A percentile compares a stretch with the other conserved stretches of the same genome.
These are phyloP conservation scores for Trichosporon inkin DNA, from an alignment of 1,284 basidiomycete genomes.

Conservation along the genomic window DNA sequence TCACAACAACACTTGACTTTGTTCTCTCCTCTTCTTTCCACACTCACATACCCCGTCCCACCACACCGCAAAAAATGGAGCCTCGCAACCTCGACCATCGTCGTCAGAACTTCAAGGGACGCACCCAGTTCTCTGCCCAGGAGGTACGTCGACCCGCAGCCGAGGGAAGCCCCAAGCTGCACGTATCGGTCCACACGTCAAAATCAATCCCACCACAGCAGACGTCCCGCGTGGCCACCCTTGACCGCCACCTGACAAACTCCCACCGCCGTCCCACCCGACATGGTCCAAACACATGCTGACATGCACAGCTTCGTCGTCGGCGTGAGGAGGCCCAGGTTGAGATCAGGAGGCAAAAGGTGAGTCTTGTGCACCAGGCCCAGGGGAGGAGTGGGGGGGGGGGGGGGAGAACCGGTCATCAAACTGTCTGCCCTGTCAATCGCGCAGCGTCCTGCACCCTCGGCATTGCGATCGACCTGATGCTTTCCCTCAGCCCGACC, in stretches of 20 bases:
- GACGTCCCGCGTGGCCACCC: conserved; percentile 2
- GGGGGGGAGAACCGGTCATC: too few species aligned
- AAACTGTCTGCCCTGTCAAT: neutral
- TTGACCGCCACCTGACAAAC: conserved; percentile 13
- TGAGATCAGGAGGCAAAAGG: conserved; percentile 90
- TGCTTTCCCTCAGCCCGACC: neutral
- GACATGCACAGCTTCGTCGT: conserved; percentile 62
- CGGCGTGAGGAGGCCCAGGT: conserved; percentile 95
- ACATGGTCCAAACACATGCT: conserved; percentile 3
- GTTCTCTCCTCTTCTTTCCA: conserved; percentile 2
- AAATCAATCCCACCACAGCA: neutral
- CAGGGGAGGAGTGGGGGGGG: neutral
- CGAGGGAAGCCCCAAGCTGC: neutral
- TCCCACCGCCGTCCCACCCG: neutral
- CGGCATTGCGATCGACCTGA: neutral
- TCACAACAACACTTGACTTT: conserved; percentile 5
- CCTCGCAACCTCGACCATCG: conserved; percentile 48
- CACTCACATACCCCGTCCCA: neutral
- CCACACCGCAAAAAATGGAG: conserved; percentile 21
- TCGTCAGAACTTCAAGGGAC: conserved; percentile 51
- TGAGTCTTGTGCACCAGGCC: conserved; percentile 24
- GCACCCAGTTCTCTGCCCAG: conserved; percentile 50
- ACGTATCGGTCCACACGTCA: neutral
- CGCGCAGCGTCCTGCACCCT: neutral
- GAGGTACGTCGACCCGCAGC: conserved; percentile 35